These are phyloP conservation scores for Lotus japonicus DNA, from an alignment of 306 rosid genomes.

Conservation along the genomic window DNA sequence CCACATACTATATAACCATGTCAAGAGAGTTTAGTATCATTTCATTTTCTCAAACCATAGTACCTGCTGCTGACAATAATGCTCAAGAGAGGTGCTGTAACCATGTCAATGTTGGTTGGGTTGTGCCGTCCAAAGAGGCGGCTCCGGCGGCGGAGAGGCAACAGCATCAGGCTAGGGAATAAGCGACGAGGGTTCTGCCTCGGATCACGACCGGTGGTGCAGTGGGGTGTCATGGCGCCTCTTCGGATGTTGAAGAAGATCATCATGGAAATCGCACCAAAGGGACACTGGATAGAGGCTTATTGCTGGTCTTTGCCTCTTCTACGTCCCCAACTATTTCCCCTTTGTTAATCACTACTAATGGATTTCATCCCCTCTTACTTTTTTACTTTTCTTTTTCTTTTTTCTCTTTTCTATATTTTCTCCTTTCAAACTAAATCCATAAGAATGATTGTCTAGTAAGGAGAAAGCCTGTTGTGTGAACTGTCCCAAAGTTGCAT, in stretches of 20 bases:
- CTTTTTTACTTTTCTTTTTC: not conserved
- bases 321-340: constrained; percentile 74
- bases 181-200: constrained; percentile 62
- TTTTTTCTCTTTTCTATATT: too few relatives aligned
- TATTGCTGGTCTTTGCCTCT: constrained; percentile 68
- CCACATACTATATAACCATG: constrained; percentile 41
- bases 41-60: not conserved
- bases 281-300: constrained; percentile 51
- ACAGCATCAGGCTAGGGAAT: constrained; percentile 66
- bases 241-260: constrained; percentile 69
- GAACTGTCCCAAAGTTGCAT: constrained; percentile 2
- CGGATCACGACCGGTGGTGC: constrained; percentile 51
- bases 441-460: not conserved
- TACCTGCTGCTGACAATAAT: constrained; percentile 7
- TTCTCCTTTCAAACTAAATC: not conserved
- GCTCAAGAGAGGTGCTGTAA: constrained; percentile 50
- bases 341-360: constrained; percentile 52
- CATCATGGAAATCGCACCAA: constrained; percentile 61
- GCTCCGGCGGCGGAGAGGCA: constrained; percentile 46
- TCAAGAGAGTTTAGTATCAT: constrained; percentile 3
- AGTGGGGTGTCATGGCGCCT: constrained; percentile 66
- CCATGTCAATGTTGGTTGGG: constrained; percentile 52
- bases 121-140: constrained; percentile 56
- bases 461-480: not conserved
- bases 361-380: not conserved